A percentile compares a stretch with the other conserved stretches of the same genome.
Conservation (phyloP, 2,329 filamentous ascomycete species). For the Pyricularia sp. region DNA sequence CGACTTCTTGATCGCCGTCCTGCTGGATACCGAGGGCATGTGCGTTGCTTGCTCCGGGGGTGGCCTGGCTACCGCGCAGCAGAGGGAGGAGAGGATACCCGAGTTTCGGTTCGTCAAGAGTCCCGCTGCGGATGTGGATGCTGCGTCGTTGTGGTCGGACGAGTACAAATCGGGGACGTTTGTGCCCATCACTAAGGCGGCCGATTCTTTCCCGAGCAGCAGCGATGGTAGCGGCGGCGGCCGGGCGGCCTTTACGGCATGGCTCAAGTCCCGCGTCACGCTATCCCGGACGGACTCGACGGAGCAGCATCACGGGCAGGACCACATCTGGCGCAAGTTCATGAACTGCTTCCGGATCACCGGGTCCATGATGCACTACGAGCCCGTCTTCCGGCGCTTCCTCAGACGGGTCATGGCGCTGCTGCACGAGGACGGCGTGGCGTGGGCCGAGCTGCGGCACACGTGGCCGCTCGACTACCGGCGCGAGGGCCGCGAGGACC, state of each 20-base stretch:
- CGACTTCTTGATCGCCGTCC: conserved; percentile 65
- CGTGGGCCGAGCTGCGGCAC: conserved; percentile 71
- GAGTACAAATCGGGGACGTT: conserved; percentile 51
- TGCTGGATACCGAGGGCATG: conserved; percentile 64
- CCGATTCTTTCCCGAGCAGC: conserved; percentile 61
- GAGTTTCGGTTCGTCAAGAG: conserved; percentile 50
- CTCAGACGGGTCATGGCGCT: conserved; percentile 61
- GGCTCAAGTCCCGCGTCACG: conserved; percentile 65
- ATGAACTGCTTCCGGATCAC: conserved; percentile 63
- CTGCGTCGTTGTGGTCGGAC: conserved; percentile 53
- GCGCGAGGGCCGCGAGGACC: conserved; percentile 50
- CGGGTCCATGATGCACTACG: conserved; percentile 72
- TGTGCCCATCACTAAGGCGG: conserved; percentile 52
- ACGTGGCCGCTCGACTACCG: conserved; percentile 67
- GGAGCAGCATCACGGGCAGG: conserved; percentile 72
- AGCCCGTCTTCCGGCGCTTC: conserved; percentile 77
- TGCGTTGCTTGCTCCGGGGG: conserved; percentile 53
- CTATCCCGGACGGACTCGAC: conserved; percentile 65
- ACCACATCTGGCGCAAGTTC: conserved; percentile 82
- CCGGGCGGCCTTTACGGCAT: conserved; percentile 61
- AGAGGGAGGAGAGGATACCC: conserved; percentile 37
- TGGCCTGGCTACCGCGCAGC: conserved; percentile 43
- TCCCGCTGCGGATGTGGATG: conserved; percentile 29
- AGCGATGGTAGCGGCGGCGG: conserved; percentile 37
- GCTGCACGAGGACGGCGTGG: conserved; percentile 72